Evolutionary conservation across 371 early-diverging fungal species (phyloP).

Genomic region (Mucor racemosus): DNA sequence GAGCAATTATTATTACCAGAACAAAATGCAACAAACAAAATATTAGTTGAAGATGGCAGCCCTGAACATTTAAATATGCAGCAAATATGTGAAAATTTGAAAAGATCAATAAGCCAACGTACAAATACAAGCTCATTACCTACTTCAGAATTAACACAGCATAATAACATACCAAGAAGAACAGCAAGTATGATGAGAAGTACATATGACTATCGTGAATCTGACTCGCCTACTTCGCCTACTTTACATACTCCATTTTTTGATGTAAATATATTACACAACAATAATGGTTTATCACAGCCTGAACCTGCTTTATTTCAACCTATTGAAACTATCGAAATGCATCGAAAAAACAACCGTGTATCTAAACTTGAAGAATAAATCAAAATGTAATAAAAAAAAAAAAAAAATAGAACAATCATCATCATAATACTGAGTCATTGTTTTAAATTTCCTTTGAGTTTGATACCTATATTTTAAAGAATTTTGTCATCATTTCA

Average conservation of each 20-base stretch:
- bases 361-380: conserved; percentile 34
- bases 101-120: conserved; percentile 21
- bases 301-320: conserved; percentile 21
- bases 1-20: conserved; percentile 35
- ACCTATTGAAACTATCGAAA: conserved; percentile 31
- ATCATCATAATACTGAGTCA: background rate
- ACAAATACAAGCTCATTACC: conserved; percentile 20
- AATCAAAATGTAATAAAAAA: background rate
- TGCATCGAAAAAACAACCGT: conserved; percentile 35
- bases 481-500: background rate
- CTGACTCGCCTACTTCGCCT: conserved; percentile 48
- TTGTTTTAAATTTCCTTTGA: no score
- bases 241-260: conserved; percentile 40
- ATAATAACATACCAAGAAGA: conserved; percentile 47
- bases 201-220: conserved; percentile 35
- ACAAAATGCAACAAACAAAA: conserved; percentile 30
- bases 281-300: conserved; percentile 4
- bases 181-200: conserved; percentile 48
- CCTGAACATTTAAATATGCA: conserved; percentile 26
- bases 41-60: conserved; percentile 33
- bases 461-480: no score
- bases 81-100: conserved; percentile 23
- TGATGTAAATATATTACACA: conserved; percentile 19
- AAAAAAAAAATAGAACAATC: conserved; percentile 2
- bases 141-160: conserved; percentile 28